These are phyloP conservation scores for Cephalotrichum gorgonifer DNA, from an alignment of 2,329 filamentous ascomycete species.

Conservation along the genomic window DNA sequence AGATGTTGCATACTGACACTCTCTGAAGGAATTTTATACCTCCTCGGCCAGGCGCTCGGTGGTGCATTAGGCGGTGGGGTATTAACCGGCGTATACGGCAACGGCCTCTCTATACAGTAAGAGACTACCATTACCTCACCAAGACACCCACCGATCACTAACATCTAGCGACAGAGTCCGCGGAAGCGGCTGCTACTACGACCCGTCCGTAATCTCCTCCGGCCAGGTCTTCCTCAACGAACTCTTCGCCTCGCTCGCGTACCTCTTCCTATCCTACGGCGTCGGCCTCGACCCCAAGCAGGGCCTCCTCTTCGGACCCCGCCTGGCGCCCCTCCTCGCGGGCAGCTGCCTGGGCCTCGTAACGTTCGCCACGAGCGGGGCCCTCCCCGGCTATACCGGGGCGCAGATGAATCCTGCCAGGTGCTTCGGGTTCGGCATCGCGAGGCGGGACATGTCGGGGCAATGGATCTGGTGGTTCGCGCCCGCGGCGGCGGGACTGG, in stretches of 20 bases:
- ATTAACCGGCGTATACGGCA: slow-evolving; percentile 22
- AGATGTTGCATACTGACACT: neutral
- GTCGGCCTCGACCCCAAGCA: slow-evolving; percentile 43
- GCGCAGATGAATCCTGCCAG: slow-evolving; percentile 32
- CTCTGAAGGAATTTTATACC: slow-evolving; percentile 28
- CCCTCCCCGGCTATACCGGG: slow-evolving; percentile 28
- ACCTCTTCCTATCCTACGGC: slow-evolving; percentile 34
- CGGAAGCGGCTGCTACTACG: slow-evolving; percentile 26
- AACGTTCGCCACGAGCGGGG: slow-evolving; percentile 24
- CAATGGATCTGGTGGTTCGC: slow-evolving; percentile 28
- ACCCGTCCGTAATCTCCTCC: slow-evolving; percentile 21
- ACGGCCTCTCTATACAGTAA: slow-evolving; percentile 18
- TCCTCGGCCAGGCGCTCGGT: slow-evolving; percentile 32
- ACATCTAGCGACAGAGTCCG: slow-evolving; percentile 9
- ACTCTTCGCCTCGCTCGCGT: slow-evolving; percentile 23
- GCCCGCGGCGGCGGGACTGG: slow-evolving; percentile 16
- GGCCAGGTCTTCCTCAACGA: slow-evolving; percentile 35
- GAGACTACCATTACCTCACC: neutral
- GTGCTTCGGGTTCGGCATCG: slow-evolving; percentile 32
- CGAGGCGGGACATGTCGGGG: slow-evolving; percentile 14
- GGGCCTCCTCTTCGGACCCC: slow-evolving; percentile 34
- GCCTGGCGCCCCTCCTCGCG: slow-evolving; percentile 36
- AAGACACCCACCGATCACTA: neutral
- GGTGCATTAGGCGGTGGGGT: slow-evolving; percentile 31
- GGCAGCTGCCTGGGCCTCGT: slow-evolving; percentile 26